Conservation (phyloP, 257 asterid genomes). For the Gardenia jasminoides region DNA sequence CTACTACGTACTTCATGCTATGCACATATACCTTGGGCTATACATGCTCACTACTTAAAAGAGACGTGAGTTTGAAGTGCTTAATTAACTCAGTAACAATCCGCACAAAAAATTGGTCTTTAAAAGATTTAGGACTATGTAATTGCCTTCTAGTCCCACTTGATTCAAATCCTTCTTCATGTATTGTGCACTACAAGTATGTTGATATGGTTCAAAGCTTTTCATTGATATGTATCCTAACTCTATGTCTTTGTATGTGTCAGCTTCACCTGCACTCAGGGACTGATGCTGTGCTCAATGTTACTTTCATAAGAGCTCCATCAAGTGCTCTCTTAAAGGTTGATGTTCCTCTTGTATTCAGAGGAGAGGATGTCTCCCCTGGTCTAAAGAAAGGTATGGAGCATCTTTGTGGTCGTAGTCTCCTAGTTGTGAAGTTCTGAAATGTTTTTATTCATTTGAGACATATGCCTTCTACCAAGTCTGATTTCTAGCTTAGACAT, state of each 20-base stretch:
- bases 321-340: constrained; percentile 62
- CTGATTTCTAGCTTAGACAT: not conserved
- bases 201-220: constrained; percentile 21
- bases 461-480: not conserved
- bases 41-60: not conserved
- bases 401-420: constrained; percentile 4
- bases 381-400: constrained; percentile 70
- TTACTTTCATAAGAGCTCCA: constrained; percentile 93
- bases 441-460: constrained; percentile 1
- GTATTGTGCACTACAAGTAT: not conserved
- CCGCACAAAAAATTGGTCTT: not conserved
- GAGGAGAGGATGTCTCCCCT: constrained; percentile 90
- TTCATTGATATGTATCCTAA: not conserved
- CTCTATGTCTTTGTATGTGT: constrained; percentile 33
- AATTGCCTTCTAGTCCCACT: not conserved
- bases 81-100: not conserved
- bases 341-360: constrained; percentile 77
- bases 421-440: not conserved
- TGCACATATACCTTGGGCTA: not conserved
- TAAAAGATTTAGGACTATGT: not conserved
- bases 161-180: not conserved
- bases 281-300: constrained; percentile 75
- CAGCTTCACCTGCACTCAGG: constrained; percentile 91
- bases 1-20: not conserved
- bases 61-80: not conserved